These are phyloP conservation scores for Dendrocalamus sinicus DNA, from an alignment of 176 grass and related monocot genomes.

Conservation along the genomic window DNA sequence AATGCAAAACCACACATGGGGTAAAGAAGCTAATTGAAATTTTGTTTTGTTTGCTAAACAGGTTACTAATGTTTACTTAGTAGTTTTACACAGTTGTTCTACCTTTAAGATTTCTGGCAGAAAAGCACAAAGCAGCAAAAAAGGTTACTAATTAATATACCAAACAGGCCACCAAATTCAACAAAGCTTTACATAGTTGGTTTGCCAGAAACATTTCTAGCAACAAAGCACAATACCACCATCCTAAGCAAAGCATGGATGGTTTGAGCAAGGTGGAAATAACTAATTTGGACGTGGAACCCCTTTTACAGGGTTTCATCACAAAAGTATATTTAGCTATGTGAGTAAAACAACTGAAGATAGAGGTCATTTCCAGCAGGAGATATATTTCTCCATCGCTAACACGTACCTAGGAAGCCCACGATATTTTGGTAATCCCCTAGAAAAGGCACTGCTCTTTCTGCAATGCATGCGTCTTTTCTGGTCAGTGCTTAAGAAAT, in stretches of 20 bases:
- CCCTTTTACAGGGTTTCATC: background rate
- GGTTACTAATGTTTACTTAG: background rate
- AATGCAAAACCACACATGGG: background rate
- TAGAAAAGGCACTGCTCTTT: constrained; percentile 98
- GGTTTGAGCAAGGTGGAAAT: background rate
- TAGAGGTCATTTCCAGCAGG: background rate
- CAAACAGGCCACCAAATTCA: constrained; percentile 9
- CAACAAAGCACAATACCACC: background rate
- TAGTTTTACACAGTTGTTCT: background rate
- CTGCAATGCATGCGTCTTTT: constrained; percentile 55
- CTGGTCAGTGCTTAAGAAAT: constrained; percentile 51
- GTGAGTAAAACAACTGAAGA: background rate
- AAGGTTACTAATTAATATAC: constrained; percentile 21
- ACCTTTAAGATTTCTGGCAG: background rate
- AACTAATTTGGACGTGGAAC: background rate
- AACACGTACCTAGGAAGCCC: constrained; percentile 77
- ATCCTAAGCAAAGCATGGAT: background rate
- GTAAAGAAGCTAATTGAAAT: background rate
- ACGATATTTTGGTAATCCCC: constrained; percentile 93
- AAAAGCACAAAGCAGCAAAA: background rate
- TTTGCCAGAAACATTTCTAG: background rate
- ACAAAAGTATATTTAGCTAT: background rate
- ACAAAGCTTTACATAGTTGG: background rate
- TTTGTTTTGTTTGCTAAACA: background rate
- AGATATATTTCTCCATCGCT: constrained; percentile 24